Evolutionary conservation across 345 rosid species (phyloP).

Genomic region (Pistacia integerrima): DNA sequence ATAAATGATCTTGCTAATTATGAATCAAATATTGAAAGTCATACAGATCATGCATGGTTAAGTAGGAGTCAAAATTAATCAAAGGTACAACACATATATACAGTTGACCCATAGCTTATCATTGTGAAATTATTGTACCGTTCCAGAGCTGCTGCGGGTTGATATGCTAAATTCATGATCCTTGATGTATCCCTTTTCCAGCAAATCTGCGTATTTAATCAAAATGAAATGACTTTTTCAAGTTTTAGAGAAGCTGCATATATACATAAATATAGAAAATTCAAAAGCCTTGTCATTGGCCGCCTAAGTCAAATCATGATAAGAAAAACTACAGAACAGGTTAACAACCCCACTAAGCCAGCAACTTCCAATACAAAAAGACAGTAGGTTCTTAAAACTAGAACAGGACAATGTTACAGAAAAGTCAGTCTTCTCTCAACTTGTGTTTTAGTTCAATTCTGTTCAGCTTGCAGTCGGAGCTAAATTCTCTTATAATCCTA

Average conservation of each 20-base stretch:
- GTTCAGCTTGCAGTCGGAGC: background rate
- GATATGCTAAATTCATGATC: slow-evolving; percentile 8
- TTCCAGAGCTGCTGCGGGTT: background rate
- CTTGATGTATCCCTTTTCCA: slow-evolving; percentile 15
- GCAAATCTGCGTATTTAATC: slow-evolving; percentile 11
- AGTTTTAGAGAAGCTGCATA: background rate
- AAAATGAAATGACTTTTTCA: background rate
- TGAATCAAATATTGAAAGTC: too few relatives aligned
- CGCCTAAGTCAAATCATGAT: too few relatives aligned
- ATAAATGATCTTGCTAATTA: too few relatives aligned
- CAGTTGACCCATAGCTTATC: background rate
- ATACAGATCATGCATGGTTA: too few relatives aligned
- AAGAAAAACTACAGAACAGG: background rate
- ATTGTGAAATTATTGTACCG: background rate
- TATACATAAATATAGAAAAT: background rate
- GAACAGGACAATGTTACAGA: background rate
- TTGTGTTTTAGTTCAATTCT: too few relatives aligned
- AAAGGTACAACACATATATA: too few relatives aligned
- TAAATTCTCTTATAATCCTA: background rate
- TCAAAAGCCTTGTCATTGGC: background rate
- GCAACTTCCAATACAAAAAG: background rate
- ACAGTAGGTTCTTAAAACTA: too few relatives aligned
- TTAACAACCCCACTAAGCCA: background rate
- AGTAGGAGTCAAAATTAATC: too few relatives aligned
- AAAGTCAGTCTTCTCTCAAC: background rate